Evolutionary conservation across 352 stramenopile genomes (phyloP).

Genomic region (Phytopythium oedochilum): DNA sequence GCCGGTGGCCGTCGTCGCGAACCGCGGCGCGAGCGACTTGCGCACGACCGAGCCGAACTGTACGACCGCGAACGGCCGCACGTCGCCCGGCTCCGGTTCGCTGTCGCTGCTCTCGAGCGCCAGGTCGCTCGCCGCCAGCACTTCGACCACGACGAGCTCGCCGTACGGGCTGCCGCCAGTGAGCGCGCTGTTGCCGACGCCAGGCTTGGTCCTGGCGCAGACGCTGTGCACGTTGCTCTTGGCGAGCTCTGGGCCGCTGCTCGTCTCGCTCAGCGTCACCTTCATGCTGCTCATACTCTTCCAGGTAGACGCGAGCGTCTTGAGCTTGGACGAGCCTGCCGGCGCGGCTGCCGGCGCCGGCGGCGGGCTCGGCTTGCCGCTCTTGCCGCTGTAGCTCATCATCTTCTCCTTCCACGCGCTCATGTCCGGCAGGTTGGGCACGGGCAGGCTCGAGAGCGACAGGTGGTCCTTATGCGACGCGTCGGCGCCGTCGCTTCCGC

Average conservation of each 20-base stretch:
- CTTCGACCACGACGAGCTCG: conserved; percentile 60
- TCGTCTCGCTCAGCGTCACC: conserved; percentile 3
- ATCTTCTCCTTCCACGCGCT: conserved; percentile 42
- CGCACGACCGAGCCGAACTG: conserved; percentile 30
- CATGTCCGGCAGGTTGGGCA: conserved; percentile 39
- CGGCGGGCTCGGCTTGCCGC: neutral
- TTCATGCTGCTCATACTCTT: conserved; percentile 28
- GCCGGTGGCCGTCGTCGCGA: conserved; percentile 5
- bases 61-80: conserved; percentile 32
- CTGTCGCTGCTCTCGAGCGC: conserved; percentile 30
- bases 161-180: conserved; percentile 49
- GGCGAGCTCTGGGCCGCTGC: conserved; percentile 25
- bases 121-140: conserved; percentile 52
- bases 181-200: conserved; percentile 13
- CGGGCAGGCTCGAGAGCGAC: conserved; percentile 13
- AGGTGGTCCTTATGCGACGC: conserved; percentile 12
- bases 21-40: conserved; percentile 27
- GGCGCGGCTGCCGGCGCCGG: conserved; percentile 9
- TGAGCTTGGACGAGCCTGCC: conserved; percentile 19
- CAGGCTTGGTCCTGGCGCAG: conserved; percentile 6
- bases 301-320: conserved; percentile 29
- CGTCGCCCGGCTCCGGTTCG: conserved; percentile 21
- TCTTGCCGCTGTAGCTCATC: conserved; percentile 22
- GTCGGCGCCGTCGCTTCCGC: neutral
- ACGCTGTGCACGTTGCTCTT: conserved; percentile 56